Base-by-base conservation (phyloP, 352 stramenopile genomes). In the Globisporangium middletonii region DNA sequence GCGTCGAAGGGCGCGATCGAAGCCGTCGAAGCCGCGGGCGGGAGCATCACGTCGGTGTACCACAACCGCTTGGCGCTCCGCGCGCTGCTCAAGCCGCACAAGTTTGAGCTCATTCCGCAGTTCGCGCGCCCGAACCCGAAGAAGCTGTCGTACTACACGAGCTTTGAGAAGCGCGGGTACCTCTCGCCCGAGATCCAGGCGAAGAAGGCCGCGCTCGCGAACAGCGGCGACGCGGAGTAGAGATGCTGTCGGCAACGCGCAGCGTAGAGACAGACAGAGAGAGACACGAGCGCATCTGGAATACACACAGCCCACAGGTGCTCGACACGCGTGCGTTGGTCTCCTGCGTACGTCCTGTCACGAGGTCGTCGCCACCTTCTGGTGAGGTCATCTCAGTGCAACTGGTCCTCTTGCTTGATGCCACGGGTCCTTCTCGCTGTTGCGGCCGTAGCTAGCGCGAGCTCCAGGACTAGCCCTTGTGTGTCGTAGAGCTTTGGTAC, bases 61-160 rank as follows among this genome's bases (percentile, higher is more conserved):
- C 96, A 98, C 79, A 99, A 99, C 83, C 75, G 88, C 42, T 74
- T 99, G 59, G 95, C 83, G 28, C 75, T 99, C 42, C 84, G 96
- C 48, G 90, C 91, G 46, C 69, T 98, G 53, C 79, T 99, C 44
- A 95, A 95, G 75, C 97, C 97, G 33, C 70, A 99, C 65, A 99
- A 99, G 74, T 99, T 98, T 63, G 86, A 97, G 59, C 78, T 77
- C 28, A 69, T 99, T 33, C 96, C 96, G 33, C 92, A 93, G 75
- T 78, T 86, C 52, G 96, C 97, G 18, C 86, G 95, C 59, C 97
- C 97, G 46, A 92, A 90, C 47, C 96, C 95, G 28, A 98, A 97
- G 75, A 96, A 97, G 67, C 97, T 99, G 83, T 78, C 84, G 53
- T 98, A 98, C 78, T 99, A 99, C 83, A 96, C 92, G 38, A 83